Evolutionary conservation across 164 flowering plant species (phyloP), one percentile per base, ranked within the genome.

Genomic region (Tinospora cordifolia): DNA sequence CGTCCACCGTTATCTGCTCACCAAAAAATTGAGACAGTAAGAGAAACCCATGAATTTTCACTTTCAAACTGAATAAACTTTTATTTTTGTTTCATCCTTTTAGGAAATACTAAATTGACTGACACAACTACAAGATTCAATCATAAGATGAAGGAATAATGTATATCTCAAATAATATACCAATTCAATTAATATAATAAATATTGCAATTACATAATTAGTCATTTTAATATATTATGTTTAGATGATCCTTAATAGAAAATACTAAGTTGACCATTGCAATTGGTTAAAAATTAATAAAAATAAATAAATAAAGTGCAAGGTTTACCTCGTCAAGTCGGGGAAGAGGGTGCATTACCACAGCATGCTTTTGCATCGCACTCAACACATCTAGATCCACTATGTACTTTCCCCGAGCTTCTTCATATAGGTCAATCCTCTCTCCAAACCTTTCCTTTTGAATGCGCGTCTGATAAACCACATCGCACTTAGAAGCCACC

Each of bases 391-490:
- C 67, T 63, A 39, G 65, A 71, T 92, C 84, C 67, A 92, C 89
- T 63, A 92, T 91, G 78, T 92, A 95, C 83, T 92, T 95, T 62
- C 99, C 99, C 76, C 96, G 84, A 67, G 98, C 99, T 83, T 80
- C 86, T 79, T 92, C 93, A 69, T 95, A 95, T 44, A 92, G 87
- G 71, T 91, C 93, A 65, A 72, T 60, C 72, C 88, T 86, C 79
- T 87, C 98, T 15, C 94, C 97, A 78, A 92, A 95, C 39, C 98
- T 79, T 71, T 95, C 99, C 47, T 81, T 71, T 75, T 95, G 98
- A 74, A 95, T 95, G 17, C 99, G 98, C 59, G 99, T 95, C 82
- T 95, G 99, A 82, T 92, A 95, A n/a, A 92, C 92, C 62, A 92
- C 89, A 62, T 95, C 99, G 74, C 99, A 95, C 54, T 89, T 81